Evolutionary conservation across 768 basidiomycete species (phyloP), one percentile per base, ranked within the genome.

Genomic region (Mycena latifolia): DNA sequence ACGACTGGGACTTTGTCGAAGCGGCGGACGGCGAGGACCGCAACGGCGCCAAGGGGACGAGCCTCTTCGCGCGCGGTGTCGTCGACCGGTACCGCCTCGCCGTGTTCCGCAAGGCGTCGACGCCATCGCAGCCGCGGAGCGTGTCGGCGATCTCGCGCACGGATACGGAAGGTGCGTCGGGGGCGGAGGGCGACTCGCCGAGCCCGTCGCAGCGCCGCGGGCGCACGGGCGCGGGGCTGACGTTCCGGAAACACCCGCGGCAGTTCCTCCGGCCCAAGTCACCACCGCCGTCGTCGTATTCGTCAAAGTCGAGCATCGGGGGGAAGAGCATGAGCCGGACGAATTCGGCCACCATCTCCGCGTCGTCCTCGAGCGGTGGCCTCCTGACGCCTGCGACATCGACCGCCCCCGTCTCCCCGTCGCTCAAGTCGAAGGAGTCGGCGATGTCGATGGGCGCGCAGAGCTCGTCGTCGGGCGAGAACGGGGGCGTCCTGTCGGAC

Each of bases 1-100:
- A 94, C 45, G 95, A 95, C 61, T 97, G 95, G 95, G 95, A 96
- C 85, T 87, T 96, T 67, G 85, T 97, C 65, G 93, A 95, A 72
- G 87, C 86, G 41, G 92, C 81, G 7, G 91, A 91, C 68, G 89
- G 88, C n/a, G 93, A 94, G 74, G 94, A 94, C 62, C 84, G 89
- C 65, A 95, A 95, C 66, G 93, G 94, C 20, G 81, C 90, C 27
- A 89, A 90, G 73, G 93, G 89, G 9, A 87, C 88, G 22, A 95
- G 91, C 73, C 84, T 96, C 41, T 96, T 95, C 74, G 91, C 95
- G 46, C 89, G 94, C n/a, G 95, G 95, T 7, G 92, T 96, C 52
- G 93, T 95, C 55, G 95, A 97, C 75, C 85, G 92, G 58, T 97
- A 96, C 75, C 85, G 88, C 62, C 81, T 97, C 58, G 89, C 92